These are phyloP conservation scores for Fusarium virguliforme DNA, from an alignment of 2,329 filamentous ascomycete genomes.

Conservation along the genomic window DNA sequence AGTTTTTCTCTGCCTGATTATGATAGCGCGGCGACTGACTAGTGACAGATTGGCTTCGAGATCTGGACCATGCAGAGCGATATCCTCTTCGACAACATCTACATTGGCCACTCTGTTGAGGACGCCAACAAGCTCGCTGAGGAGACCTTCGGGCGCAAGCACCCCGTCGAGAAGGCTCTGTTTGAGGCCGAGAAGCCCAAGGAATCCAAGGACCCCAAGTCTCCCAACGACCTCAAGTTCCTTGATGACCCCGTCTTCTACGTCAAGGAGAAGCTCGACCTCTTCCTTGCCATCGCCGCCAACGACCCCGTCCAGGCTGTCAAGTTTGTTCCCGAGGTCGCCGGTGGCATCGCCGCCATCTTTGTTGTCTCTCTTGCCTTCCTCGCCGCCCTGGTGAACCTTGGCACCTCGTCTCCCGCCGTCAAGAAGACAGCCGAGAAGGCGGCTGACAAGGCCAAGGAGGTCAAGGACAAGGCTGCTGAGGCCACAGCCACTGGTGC, in stretches of 20 bases:
- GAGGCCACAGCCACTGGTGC: slow-evolving; percentile 74
- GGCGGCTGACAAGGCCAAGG: slow-evolving; percentile 79
- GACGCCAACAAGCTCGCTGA: slow-evolving; percentile 91
- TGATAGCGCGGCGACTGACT: slow-evolving; percentile 33
- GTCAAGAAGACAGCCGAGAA: slow-evolving; percentile 80
- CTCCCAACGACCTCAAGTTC: slow-evolving; percentile 87
- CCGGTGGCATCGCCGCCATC: slow-evolving; percentile 82
- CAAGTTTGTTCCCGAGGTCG: slow-evolving; percentile 93
- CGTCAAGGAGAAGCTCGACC: slow-evolving; percentile 91
- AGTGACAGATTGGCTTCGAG: slow-evolving; percentile 89
- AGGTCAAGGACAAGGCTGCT: slow-evolving; percentile 77
- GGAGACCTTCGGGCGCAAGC: slow-evolving; percentile 93
- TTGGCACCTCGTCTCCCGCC: slow-evolving; percentile 77
- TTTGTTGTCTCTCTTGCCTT: slow-evolving; percentile 80
- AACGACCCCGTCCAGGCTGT: slow-evolving; percentile 86
- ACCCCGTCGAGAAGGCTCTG: slow-evolving; percentile 83
- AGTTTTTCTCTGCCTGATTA: slow-evolving; percentile 60
- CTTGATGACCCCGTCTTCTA: slow-evolving; percentile 90
- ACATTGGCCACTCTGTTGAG: slow-evolving; percentile 96
- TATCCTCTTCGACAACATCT: slow-evolving; percentile 99
- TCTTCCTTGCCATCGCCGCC: slow-evolving; percentile 89
- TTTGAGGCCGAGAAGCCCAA: slow-evolving; percentile 88
- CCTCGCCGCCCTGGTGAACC: slow-evolving; percentile 76
- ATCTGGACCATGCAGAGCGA: slow-evolving; percentile 99
- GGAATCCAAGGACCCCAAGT: slow-evolving; percentile 74